Evolutionary conservation across 1,284 basidiomycete species (phyloP), one percentile per base, ranked within the genome.

Genomic region (Irpex sp.): DNA sequence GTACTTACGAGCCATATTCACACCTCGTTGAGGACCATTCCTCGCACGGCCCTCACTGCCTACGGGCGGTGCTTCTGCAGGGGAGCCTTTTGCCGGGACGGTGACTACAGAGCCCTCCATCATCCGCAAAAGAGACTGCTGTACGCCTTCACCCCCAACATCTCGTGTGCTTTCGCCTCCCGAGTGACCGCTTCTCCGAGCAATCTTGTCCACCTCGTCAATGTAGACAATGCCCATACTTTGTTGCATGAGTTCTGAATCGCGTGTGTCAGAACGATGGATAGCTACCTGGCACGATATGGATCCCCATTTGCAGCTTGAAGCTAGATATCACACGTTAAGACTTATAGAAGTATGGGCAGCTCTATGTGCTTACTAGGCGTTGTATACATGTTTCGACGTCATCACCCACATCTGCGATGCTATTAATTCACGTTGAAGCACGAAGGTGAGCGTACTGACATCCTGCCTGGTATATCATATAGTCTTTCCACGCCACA

Each of bases 171-270:
- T 84, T 69, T 93, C 90, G 21, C 79, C 77, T 11, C 90, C 88
- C 9, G 82, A 80, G 31, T 81, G 75, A n/a, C 75, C 77, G 4
- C 83, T 78, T 63, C 88, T 90, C 46, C 89, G 83, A 2, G 93
- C 92, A 60, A 98, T 87, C 78, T 98, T 98, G 78, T 98, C 96
- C 1, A 96, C 81, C 78, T 98, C 97, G 71, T 98, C 97, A 59
- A 98, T 96, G 74, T 96, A 97, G 19, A 98, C 89, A 63, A 98
- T 98, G 3, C 95, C 95, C 69, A 88, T 87, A 70, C 93, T 94
- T 67, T 59, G 69, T n/a, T 33, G 17, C 4, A 58, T 17, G 7
- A 19, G 21, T 31, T 39, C 4, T 19, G n/a, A 50, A 37, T 61
- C 68, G 43, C 67, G 58, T 26, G 39, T 54, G 59, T 35, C 33